Evolutionary conservation across 2,329 filamentous ascomycete genomes (phyloP), one percentile per base, ranked within the genome.

Genomic region (Botryotinia globosa): DNA sequence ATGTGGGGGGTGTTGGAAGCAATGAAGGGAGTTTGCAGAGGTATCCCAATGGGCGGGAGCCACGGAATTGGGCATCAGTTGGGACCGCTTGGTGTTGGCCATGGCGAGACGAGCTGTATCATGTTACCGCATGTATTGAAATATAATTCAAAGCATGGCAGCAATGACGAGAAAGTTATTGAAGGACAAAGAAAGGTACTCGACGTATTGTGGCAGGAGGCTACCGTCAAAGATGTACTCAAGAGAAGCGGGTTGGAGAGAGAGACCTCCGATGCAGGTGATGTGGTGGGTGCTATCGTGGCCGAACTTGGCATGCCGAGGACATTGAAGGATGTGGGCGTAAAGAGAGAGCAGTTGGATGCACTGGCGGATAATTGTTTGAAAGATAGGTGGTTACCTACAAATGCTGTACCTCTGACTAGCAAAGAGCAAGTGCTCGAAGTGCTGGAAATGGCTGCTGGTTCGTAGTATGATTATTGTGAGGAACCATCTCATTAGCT

Each of bases 51-150:
- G 76, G 80, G 82, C 14, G 82, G 76, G 0, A 81, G 79, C 61
- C 83, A 84, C 75, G 83, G 79, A 2, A 84, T 84, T 62, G 83
- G 83, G 25, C 83, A 84, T 75, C 83, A 84, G 72, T 75, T 86
- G 68, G 81, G 80, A 2, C 77, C 77, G 16, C 54, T 78, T 20
- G 87, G 87, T 0, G 87, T 90, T 3, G 85, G 86, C 0, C 88
- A 90, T 77, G 88, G 88, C 18, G 87, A 89, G 79, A 90, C 87
- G 42, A 88, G 85, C 75, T 90, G 85, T 77, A 85, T 86, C 63
- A 81, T 88, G 72, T 82, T 86, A 51, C 87, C 88, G 0, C 83
- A 85, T 0, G 87, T 90, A 9, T 86, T 86, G 77, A 86, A 85
- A 77, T 90, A 83, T 77, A 90, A 90, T 73, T 73, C 54, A 32